A percentile compares a stretch with the other conserved stretches of the same genome.
phyloP scores from a whole-genome alignment of 306 rosid species.

The Rosa chinensis region DNA sequence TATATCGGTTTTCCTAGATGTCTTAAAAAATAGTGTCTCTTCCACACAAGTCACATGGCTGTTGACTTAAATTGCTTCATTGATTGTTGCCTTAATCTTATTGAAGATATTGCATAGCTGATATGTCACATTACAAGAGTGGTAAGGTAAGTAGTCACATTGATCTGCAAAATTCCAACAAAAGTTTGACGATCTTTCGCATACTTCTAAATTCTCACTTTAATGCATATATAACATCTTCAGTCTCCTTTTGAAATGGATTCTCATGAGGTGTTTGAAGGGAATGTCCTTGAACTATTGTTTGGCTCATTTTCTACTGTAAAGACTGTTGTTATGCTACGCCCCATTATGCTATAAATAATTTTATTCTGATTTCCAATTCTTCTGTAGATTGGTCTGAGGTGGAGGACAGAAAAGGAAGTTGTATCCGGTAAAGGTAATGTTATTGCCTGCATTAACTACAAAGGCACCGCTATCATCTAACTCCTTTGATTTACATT shows the following conservation, averaged over 20 bases:
- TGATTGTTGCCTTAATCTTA: slow-evolving; percentile 53
- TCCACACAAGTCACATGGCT: neutral
- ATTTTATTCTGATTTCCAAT: slow-evolving; percentile 9
- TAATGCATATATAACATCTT: neutral
- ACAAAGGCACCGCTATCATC: neutral
- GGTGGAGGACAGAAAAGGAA: slow-evolving; percentile 97
- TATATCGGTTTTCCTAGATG: neutral
- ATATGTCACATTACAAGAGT: slow-evolving; percentile 93
- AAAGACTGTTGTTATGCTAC: neutral
- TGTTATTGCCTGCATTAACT: neutral
- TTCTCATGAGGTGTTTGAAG: neutral
- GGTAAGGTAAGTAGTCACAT: slow-evolving; percentile 64
- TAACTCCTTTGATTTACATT: neutral
- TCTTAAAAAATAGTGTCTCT: neutral
- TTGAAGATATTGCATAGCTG: slow-evolving; percentile 91
- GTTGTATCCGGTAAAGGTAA: slow-evolving; percentile 92
- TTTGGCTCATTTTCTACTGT: no score
- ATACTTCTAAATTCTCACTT: neutral
- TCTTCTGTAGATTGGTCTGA: slow-evolving; percentile 75
- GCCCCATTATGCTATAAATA: neutral
- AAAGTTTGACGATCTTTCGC: neutral
- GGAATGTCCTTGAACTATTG: neutral
- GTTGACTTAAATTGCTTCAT: slow-evolving; percentile 5
- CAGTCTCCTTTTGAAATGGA: neutral
- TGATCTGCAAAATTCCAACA: neutral